Conservation (phyloP, 2,329 filamentous ascomycete genomes). For the Cadophora sp. region DNA sequence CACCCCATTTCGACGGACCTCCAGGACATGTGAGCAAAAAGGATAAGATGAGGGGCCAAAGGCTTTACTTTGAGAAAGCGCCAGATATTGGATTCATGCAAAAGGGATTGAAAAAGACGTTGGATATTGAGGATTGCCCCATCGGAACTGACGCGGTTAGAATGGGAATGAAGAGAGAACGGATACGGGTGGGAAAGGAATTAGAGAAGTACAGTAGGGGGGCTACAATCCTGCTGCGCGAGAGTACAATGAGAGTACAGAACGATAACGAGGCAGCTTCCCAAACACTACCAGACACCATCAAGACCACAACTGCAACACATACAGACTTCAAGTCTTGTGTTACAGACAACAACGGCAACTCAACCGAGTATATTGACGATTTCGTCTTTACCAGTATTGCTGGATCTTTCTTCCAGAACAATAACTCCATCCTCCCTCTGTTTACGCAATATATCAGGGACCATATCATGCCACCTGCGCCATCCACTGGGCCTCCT, state of each 20-base stretch:
- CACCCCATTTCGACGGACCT: constrained; percentile 91
- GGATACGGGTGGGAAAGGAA: constrained; percentile 75
- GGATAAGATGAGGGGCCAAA: constrained; percentile 57
- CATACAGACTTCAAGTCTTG: constrained; percentile 85
- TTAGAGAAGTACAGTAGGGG: constrained; percentile 77
- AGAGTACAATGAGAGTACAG: constrained; percentile 75
- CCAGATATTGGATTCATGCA: constrained; percentile 90
- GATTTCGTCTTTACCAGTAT: constrained; percentile 84
- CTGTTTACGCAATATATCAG: constrained; percentile 88
- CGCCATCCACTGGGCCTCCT: constrained; percentile 45
- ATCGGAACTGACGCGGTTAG: constrained; percentile 89
- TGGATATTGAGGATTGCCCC: constrained; percentile 98
- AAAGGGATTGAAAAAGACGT: constrained; percentile 78
- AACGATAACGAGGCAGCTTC: constrained; percentile 50
- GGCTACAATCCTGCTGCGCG: constrained; percentile 87
- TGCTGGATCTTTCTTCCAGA: constrained; percentile 97
- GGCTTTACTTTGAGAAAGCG: constrained; percentile 64
- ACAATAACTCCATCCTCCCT: constrained; percentile 97
- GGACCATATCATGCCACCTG: constrained; percentile 71
- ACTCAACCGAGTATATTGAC: constrained; percentile 86
- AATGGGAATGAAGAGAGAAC: constrained; percentile 78
- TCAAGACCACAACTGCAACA: constrained; percentile 49
- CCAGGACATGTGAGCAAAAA: constrained; percentile 56
- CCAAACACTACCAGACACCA: constrained; percentile 40
- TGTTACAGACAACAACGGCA: constrained; percentile 84